These are phyloP conservation scores for Dothidotthia symphoricarpi DNA, from an alignment of 2,329 filamentous ascomycete species.

Conservation along the genomic window DNA sequence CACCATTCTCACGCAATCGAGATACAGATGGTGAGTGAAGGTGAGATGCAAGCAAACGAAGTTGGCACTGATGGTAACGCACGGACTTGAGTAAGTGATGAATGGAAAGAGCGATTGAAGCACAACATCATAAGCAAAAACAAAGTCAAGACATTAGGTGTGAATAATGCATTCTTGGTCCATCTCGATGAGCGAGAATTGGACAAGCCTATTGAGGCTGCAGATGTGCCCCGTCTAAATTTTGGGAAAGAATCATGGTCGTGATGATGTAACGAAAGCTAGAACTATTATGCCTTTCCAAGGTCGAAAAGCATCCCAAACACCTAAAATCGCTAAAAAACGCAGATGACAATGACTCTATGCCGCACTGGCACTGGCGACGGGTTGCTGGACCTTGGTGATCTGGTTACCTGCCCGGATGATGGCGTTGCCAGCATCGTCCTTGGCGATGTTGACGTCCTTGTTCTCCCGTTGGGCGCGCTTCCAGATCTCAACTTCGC, in stretches of 20 bases:
- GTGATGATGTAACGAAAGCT: slow-evolving; percentile 30
- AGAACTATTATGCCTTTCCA: slow-evolving; percentile 24
- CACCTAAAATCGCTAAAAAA: slow-evolving; percentile 33
- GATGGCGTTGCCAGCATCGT: slow-evolving; percentile 76
- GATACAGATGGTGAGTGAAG: neutral
- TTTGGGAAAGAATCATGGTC: slow-evolving; percentile 13
- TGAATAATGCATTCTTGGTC: slow-evolving; percentile 16
- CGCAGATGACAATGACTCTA: slow-evolving; percentile 41
- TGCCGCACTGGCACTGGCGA: slow-evolving; percentile 80
- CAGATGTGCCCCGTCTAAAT: slow-evolving; percentile 34
- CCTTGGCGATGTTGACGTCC: slow-evolving; percentile 75
- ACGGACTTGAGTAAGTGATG: neutral
- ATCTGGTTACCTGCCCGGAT: slow-evolving; percentile 82
- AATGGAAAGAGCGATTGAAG: neutral
- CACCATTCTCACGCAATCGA: slow-evolving; percentile 4
- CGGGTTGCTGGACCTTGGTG: slow-evolving; percentile 77
- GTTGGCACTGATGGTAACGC: too few species aligned
- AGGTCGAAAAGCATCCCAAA: slow-evolving; percentile 27
- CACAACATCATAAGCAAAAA: too few species aligned
- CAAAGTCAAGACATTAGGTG: too few species aligned
- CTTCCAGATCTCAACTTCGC: slow-evolving; percentile 49
- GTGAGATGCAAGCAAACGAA: neutral
- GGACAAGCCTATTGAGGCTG: slow-evolving; percentile 21
- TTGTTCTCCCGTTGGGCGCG: slow-evolving; percentile 54
- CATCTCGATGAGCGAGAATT: slow-evolving; percentile 19